Percentiles rank a stretch among this genome's conserved stretches.
phyloP scores from a whole-genome alignment of 352 stramenopile genomes.

The Paralagenidium karlingii region DNA sequence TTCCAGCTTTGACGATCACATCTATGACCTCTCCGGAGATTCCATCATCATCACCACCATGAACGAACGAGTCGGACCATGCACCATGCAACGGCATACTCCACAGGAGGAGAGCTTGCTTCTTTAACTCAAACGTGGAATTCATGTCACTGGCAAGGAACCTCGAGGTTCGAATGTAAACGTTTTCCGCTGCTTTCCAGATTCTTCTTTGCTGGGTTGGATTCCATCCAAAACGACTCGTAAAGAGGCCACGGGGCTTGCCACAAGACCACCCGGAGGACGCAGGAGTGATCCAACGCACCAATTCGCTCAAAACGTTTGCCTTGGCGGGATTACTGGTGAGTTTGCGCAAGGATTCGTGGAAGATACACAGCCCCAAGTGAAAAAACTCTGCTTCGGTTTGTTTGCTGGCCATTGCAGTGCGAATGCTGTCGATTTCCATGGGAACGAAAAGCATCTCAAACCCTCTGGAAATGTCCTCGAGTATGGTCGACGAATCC shows the following conservation, averaged over 20 bases:
- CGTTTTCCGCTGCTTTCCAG: constrained; percentile 25
- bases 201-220: too few species aligned
- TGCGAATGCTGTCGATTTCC: too few species aligned
- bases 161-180: constrained; percentile 30
- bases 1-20: constrained; percentile 8
- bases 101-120: constrained; percentile 30
- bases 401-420: too few species aligned
- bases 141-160: constrained; percentile 25
- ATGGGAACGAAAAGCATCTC: too few species aligned
- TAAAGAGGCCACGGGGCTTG: too few species aligned
- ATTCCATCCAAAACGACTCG: too few species aligned
- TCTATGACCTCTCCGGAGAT: constrained; percentile 1
- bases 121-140: constrained; percentile 20
- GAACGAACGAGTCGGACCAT: constrained; percentile 1
- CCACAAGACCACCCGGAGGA: too few species aligned
- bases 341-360: constrained; percentile 38
- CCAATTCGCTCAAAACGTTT: constrained; percentile 23
- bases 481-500: too few species aligned
- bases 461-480: too few species aligned
- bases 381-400: constrained; percentile 9
- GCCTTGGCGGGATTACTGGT: constrained; percentile 26
- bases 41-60: too few species aligned
- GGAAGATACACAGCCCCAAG: constrained; percentile 24
- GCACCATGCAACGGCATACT: constrained; percentile 2
- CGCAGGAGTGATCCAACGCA: too few species aligned